Evolutionary conservation across 2,329 filamentous ascomycete species (phyloP), one percentile per base, ranked within the genome.

Genomic region (Ramichloridium luteum): DNA sequence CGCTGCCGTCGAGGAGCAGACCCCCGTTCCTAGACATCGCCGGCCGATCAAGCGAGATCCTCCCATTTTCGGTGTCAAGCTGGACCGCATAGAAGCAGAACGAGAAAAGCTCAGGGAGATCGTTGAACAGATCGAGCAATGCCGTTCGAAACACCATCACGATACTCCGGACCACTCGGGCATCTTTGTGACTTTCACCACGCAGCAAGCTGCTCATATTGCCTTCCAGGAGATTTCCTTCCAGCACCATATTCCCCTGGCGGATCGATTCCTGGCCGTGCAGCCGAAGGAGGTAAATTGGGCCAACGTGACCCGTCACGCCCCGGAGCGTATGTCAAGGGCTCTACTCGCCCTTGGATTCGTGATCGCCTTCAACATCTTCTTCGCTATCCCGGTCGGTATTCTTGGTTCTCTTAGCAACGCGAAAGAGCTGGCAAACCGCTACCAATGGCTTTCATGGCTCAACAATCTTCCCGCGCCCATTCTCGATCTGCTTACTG

Each of bases 21-120:
- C 39, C 8, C 27, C 37, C 2, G 39, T 49, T 10, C 42, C 46
- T 3, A 40, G 39, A 80, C 27, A 36, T 5, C 32, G 42, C 9
- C 35, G 50, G 14, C 85, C 85, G 2, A 74, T 77, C 3, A 80
- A 90, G 48, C 72, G 74, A 18, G 61, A 74, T 31, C 80, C 77
- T 47, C 65, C 69, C 4, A 56, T 93, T 17, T 66, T 85, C 40
- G 79, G 83, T 39, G 72, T 80, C 45, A 88, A 90, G 55, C 80
- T 90, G n/a, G 85, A 96, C 57, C 86, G 83, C 0, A 93, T 98
- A 53, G 75, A 88, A 39, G 92, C 81, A 72, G 79, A 77, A 38
- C 77, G 88, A 25, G 66, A 68, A 1, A 76, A 84, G 50, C 70
- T 94, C 29, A 70, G 76, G 30, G 74, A 77, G 28, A 66, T 92